phyloP scores from a whole-genome alignment of 2,329 filamentous ascomycete genomes.

The Clarireedia hainanense region DNA sequence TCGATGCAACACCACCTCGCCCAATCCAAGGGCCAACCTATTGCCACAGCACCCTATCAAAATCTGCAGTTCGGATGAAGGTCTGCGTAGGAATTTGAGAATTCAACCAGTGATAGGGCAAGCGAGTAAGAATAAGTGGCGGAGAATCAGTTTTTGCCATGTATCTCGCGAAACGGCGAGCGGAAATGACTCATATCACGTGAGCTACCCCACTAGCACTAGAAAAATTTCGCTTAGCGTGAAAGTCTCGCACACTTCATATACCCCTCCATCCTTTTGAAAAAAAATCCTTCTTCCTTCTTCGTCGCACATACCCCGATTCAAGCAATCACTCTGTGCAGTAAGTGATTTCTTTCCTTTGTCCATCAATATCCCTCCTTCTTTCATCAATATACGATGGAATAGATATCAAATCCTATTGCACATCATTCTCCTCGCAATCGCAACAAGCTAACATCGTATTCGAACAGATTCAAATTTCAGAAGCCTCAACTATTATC shows the following conservation, averaged over 20 bases:
- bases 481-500: slow-evolving; percentile 19
- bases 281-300: slow-evolving; percentile 7
- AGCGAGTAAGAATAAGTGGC: no score
- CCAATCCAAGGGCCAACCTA: no score
- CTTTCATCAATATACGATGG: not conserved
- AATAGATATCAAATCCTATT: not conserved
- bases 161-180: not conserved
- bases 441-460: slow-evolving; percentile 10
- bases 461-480: slow-evolving; percentile 20
- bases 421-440: slow-evolving; percentile 1
- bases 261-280: slow-evolving; percentile 9
- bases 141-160: no score
- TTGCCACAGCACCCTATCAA: no score
- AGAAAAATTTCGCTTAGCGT: not conserved
- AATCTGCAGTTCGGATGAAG: no score
- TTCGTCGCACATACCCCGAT: slow-evolving; percentile 26
- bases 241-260: not conserved
- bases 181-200: not conserved
- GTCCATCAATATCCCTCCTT: not conserved
- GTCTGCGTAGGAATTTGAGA: no score
- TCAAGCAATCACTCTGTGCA: slow-evolving; percentile 29
- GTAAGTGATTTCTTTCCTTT: slow-evolving; percentile 15
- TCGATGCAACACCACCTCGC: no score
- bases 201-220: slow-evolving; percentile 3
- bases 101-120: no score